Conservation (phyloP, 768 basidiomycete genomes). For the Chalciporus chontae region DNA sequence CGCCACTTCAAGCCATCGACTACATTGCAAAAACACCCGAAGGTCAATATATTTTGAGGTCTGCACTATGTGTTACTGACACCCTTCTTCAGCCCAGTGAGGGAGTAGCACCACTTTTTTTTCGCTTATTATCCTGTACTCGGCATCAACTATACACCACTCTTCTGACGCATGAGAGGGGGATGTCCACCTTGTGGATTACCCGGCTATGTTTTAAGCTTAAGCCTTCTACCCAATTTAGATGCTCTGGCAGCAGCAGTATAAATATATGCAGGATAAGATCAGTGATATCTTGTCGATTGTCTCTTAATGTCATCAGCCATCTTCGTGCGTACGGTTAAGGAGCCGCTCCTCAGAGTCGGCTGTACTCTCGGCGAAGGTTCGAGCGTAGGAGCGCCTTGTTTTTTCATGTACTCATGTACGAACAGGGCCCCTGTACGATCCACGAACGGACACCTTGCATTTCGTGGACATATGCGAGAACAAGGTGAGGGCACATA, state of each 20-base stretch:
- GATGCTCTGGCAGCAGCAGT: slow-evolving; percentile 3
- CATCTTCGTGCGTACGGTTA: slow-evolving; percentile 17
- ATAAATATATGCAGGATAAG: slow-evolving; percentile 2
- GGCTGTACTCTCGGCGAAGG: slow-evolving; percentile 65
- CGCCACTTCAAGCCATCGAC: slow-evolving; percentile 68
- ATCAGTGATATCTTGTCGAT: neutral
- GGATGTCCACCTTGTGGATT: slow-evolving; percentile 3
- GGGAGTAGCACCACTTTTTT: slow-evolving; percentile 8
- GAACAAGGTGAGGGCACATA: slow-evolving; percentile 13
- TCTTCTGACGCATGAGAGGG: slow-evolving; percentile 1
- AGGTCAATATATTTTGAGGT: slow-evolving; percentile 44
- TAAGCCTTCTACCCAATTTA: slow-evolving; percentile 6
- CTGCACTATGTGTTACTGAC: slow-evolving; percentile 10
- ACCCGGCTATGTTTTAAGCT: slow-evolving; percentile 1
- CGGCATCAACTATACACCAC: slow-evolving; percentile 15
- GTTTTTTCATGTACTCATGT: neutral
- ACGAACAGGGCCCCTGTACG: slow-evolving; percentile 57
- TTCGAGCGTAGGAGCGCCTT: slow-evolving; percentile 18
- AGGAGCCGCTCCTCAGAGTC: slow-evolving; percentile 45
- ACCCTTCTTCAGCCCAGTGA: slow-evolving; percentile 44
- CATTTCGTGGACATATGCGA: slow-evolving; percentile 65
- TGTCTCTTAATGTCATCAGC: slow-evolving; percentile 10
- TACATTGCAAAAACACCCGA: slow-evolving; percentile 93
- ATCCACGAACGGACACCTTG: slow-evolving; percentile 45
- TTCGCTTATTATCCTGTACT: slow-evolving; percentile 16